Conservation (phyloP, 805 yeast species). For the Ogataea sp. region DNA sequence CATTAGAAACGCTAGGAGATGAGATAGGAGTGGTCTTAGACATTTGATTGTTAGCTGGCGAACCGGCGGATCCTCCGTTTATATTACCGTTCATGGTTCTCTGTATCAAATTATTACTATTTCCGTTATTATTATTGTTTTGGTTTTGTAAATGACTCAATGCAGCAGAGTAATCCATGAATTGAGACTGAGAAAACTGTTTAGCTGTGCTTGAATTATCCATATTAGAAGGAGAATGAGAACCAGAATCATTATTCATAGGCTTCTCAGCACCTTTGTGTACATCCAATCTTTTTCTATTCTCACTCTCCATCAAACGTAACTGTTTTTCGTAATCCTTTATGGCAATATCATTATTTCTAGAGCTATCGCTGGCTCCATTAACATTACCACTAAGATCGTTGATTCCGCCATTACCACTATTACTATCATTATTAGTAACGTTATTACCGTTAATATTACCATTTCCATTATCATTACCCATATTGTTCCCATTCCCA, state of each 20-base stretch:
- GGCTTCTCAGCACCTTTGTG: slow-evolving; percentile 30
- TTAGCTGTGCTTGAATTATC: slow-evolving; percentile 8
- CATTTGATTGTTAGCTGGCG: background rate
- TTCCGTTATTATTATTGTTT: slow-evolving; percentile 3
- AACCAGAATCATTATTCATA: slow-evolving; percentile 6
- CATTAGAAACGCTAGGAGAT: slow-evolving; percentile 2
- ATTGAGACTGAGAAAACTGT: slow-evolving; percentile 6
- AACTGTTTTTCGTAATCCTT: slow-evolving; percentile 80
- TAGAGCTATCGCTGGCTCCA: no score
- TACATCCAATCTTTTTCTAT: slow-evolving; percentile 56
- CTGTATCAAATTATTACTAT: slow-evolving; percentile 1
- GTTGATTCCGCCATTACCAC: slow-evolving; percentile 67
- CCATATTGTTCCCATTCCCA: slow-evolving; percentile 12
- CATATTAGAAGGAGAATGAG: slow-evolving; percentile 3
- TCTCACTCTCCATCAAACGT: slow-evolving; percentile 67
- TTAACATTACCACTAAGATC: background rate
- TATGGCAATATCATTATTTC: slow-evolving; percentile 40
- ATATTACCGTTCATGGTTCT: background rate
- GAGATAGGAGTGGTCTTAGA: slow-evolving; percentile 1
- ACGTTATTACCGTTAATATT: no score
- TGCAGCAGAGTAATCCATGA: slow-evolving; percentile 14
- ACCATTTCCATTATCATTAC: no score
- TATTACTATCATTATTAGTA: slow-evolving; percentile 36
- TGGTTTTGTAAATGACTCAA: slow-evolving; percentile 16
- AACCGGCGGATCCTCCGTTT: background rate